Conservation (phyloP, 148 eudicot genomes). For the Cornus suecica region DNA sequence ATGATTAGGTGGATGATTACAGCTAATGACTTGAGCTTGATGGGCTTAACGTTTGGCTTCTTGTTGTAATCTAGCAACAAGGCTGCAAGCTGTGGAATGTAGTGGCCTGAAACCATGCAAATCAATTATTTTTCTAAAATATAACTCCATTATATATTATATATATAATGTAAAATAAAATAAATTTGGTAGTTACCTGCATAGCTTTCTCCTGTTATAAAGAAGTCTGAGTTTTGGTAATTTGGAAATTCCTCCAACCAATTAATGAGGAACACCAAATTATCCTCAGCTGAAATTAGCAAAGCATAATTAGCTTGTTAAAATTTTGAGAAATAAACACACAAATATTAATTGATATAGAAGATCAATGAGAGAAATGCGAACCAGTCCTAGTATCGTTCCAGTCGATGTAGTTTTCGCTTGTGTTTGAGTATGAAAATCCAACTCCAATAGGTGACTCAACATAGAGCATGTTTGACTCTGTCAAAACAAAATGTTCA, state of each 20-base stretch:
- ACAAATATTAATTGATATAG: background rate
- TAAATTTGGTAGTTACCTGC: slow-evolving; percentile 14
- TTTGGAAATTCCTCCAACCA: slow-evolving; percentile 27
- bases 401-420: slow-evolving; percentile 15
- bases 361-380: background rate
- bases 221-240: slow-evolving; percentile 17
- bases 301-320: background rate
- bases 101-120: slow-evolving; percentile 19
- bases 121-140: background rate
- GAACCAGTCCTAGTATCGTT: slow-evolving; percentile 21
- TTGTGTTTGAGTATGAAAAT: slow-evolving; percentile 25
- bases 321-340: background rate
- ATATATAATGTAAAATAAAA: too few relatives aligned
- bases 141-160: too few relatives aligned
- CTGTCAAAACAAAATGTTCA: slow-evolving; percentile 11
- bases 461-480: slow-evolving; percentile 23
- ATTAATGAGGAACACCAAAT: slow-evolving; percentile 15
- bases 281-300: slow-evolving; percentile 13
- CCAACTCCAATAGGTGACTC: slow-evolving; percentile 31
- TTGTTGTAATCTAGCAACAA: slow-evolving; percentile 20
- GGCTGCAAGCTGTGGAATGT: slow-evolving; percentile 19
- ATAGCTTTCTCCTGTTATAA: slow-evolving; percentile 23
- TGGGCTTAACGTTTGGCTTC: slow-evolving; percentile 5
- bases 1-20: background rate
- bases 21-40: slow-evolving; percentile 22